A percentile compares a stretch with the other conserved stretches of the same genome.
These are phyloP conservation scores for Holtermannia corniformis DNA, from an alignment of 768 basidiomycete species.

Conservation along the genomic window DNA sequence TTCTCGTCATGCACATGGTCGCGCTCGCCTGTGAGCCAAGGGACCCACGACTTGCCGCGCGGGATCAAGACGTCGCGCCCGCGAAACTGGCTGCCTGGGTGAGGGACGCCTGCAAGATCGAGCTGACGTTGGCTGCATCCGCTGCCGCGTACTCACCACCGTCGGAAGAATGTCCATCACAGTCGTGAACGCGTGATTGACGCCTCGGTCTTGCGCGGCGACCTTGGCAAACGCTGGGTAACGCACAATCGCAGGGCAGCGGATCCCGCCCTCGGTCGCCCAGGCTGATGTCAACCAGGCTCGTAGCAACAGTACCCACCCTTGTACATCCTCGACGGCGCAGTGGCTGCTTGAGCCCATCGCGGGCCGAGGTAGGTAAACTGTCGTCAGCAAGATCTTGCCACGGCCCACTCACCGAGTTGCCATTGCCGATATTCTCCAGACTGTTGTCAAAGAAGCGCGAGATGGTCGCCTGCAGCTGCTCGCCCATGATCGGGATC, in stretches of 20 bases:
- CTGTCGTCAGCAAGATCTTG: slow-evolving; percentile 1
- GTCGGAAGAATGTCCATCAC: slow-evolving; percentile 38
- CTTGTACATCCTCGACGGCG: slow-evolving; percentile 32
- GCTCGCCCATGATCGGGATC: slow-evolving; percentile 22
- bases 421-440: slow-evolving; percentile 27
- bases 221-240: slow-evolving; percentile 12
- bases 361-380: slow-evolving; percentile 29
- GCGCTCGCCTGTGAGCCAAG: slow-evolving; percentile 6
- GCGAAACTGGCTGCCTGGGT: slow-evolving; percentile 17
- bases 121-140: too few species aligned
- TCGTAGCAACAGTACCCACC: slow-evolving; percentile 4
- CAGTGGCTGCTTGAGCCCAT: slow-evolving; percentile 38
- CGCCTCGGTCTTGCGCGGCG: not conserved
- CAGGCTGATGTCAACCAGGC: slow-evolving; percentile 11
- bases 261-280: slow-evolving; percentile 29
- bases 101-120: slow-evolving; percentile 16
- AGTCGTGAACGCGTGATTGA: slow-evolving; percentile 30
- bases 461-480: slow-evolving; percentile 9
- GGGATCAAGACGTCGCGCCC: slow-evolving; percentile 19
- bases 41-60: slow-evolving; percentile 27
- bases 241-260: slow-evolving; percentile 26
- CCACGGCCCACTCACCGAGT: slow-evolving; percentile 20
- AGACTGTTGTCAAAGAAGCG: slow-evolving; percentile 25
- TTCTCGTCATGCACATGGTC: slow-evolving; percentile 19
- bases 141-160: slow-evolving; percentile 5